phyloP scores from a whole-genome alignment of 2,329 filamentous ascomycete genomes.

The Alternaria rosae region DNA sequence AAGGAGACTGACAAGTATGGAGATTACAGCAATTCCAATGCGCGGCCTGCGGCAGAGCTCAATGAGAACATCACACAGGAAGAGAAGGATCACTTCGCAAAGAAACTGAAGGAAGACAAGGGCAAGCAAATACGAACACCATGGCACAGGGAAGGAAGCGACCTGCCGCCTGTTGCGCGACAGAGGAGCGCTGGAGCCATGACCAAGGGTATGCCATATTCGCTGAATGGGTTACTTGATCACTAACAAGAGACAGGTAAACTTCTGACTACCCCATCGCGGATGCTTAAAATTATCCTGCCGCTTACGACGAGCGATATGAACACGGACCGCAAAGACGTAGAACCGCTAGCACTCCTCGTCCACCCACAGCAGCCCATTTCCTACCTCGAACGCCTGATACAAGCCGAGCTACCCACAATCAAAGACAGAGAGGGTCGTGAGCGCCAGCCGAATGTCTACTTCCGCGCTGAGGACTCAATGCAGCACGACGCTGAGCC shows the following conservation, averaged over 20 bases:
- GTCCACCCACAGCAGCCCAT: conserved; percentile 90
- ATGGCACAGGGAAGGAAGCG: conserved; percentile 70
- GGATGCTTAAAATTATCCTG: conserved; percentile 80
- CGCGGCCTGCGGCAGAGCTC: conserved; percentile 49
- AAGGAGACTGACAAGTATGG: conserved; percentile 23
- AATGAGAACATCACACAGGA: conserved; percentile 55
- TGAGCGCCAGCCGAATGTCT: conserved; percentile 74
- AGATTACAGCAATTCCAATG: conserved; percentile 43
- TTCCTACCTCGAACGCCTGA: conserved; percentile 86
- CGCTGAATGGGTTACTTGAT: background rate
- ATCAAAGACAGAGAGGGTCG: conserved; percentile 68
- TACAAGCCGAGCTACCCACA: conserved; percentile 83
- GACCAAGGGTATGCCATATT: conserved; percentile 64
- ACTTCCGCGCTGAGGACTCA: conserved; percentile 81
- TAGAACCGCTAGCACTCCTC: conserved; percentile 85
- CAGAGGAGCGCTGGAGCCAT: conserved; percentile 64
- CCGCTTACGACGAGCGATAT: conserved; percentile 71
- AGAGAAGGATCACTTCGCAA: conserved; percentile 56
- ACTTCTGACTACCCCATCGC: conserved; percentile 79
- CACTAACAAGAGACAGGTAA: conserved; percentile 63
- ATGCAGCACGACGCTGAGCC: conserved; percentile 63
- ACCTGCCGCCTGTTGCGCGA: conserved; percentile 63
- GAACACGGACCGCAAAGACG: conserved; percentile 68
- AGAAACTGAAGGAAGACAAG: conserved; percentile 56
- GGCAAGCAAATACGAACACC: conserved; percentile 67